These are phyloP conservation scores for Rhododendron kiyosumense DNA, from an alignment of 148 eudicot species.

Conservation along the genomic window DNA sequence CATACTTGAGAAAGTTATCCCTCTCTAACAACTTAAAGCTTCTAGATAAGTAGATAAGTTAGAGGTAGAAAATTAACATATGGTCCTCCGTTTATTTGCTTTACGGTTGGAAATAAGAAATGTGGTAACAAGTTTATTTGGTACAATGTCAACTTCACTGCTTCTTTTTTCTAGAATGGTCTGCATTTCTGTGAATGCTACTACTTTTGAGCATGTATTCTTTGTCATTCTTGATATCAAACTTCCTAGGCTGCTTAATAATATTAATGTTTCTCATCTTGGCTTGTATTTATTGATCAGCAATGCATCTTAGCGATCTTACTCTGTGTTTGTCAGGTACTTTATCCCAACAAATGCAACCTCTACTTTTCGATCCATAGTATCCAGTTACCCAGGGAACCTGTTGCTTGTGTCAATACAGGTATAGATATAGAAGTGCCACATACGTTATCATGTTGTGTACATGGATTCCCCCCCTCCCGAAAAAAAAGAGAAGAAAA, in stretches of 20 bases:
- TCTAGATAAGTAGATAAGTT: not conserved
- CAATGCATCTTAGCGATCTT: not conserved
- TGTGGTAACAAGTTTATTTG: not conserved
- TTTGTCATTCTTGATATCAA: not conserved
- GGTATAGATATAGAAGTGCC: slow-evolving; percentile 28
- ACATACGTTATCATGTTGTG: not conserved
- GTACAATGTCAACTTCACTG: not conserved
- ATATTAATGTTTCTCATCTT: not conserved
- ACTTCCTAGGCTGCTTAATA: not conserved
- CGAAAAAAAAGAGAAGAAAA: too few species aligned
- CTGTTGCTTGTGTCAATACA: slow-evolving; percentile 74
- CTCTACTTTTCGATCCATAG: slow-evolving; percentile 59
- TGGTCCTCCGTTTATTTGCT: not conserved
- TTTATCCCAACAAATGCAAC: slow-evolving; percentile 87
- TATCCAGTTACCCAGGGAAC: slow-evolving; percentile 69
- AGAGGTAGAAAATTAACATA: not conserved
- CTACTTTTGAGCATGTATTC: not conserved
- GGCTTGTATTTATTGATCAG: not conserved
- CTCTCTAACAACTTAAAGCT: not conserved
- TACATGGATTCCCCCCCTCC: too few species aligned
- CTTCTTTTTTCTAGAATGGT: not conserved
- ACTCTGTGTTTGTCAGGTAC: slow-evolving; percentile 29
- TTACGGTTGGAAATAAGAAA: not conserved
- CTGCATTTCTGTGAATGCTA: not conserved
- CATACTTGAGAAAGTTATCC: not conserved